Evolutionary conservation across 495 filamentous ascomycete species (phyloP), one percentile per base, ranked within the genome.

Genomic region (Melanomma pulvis-pyrius): DNA sequence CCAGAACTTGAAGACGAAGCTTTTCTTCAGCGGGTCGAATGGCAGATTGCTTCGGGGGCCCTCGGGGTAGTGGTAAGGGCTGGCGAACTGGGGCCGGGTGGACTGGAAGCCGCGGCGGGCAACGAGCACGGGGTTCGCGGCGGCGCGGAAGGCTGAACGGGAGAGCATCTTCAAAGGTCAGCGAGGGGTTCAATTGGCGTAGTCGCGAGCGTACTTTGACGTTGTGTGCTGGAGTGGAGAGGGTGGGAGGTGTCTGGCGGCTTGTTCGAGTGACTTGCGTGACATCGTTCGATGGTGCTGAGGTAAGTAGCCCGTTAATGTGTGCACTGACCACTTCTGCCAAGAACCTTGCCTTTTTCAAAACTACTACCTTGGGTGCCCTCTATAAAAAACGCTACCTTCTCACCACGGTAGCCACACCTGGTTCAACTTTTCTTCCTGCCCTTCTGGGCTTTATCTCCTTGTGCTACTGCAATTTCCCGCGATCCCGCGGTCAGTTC

Each of bases 1-100:
- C 90, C 92, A 94, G 86, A 89, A 98, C 81, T 88, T 83, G 69
- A 90, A 49, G 63, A 80, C 84, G 79, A 98, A 98, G 78, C 81
- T 89, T 78, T 87, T 88, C 73, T 89, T 96, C 80, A 89, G 81
- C 69, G 96, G 88, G 84, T 98, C 96, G 88, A 98, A 98, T 65
- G 94, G 94, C 64, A 98, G 81, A 84, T 96, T 97, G 82, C 84
- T 87, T 75, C 87, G 87, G 73, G 96, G 94, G 58, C 94, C 96
- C 83, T 98, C 96, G 65, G 93, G 90, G 82, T 98, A 98, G 84
- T 98, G 94, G 85, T 96, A 96, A 28, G 92, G 92, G 74, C 91
- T 94, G 63, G 85, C 86, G 71, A 94, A 80, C 79, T 90, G 93
- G 77, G 89, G 80, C 69, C 90, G 89, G 76, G 93, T 96, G 76